Evolutionary conservation across 306 rosid species (phyloP).

Genomic region (Cajanus cajan): DNA sequence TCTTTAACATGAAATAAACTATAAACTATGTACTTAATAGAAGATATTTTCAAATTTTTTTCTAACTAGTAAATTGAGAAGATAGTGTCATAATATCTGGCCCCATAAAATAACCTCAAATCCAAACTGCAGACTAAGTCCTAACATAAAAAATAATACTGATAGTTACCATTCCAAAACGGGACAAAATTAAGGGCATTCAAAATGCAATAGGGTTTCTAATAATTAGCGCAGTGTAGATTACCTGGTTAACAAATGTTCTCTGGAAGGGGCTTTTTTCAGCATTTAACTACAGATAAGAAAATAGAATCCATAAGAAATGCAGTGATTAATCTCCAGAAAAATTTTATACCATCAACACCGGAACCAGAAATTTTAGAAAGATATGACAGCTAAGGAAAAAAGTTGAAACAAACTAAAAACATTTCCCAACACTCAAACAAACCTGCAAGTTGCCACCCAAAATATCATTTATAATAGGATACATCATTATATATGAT

Average conservation of each 20-base stretch:
- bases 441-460: not conserved
- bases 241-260: conserved; percentile 88
- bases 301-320: conserved; percentile 27
- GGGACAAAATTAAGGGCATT: conserved; percentile 1
- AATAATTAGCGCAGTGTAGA: conserved; percentile 9
- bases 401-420: not conserved
- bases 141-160: not conserved
- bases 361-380: not conserved
- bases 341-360: conserved; percentile 4
- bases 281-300: conserved; percentile 64
- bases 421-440: not conserved
- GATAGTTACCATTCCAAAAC: not conserved
- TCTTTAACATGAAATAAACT: not conserved
- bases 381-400: conserved; percentile 1
- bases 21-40: not conserved
- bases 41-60: not conserved
- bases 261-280: conserved; percentile 90
- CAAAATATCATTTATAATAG: not conserved
- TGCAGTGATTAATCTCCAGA: not conserved
- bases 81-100: not conserved
- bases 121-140: conserved; percentile 2
- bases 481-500: not conserved
- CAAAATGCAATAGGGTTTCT: not conserved
- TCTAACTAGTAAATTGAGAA: not conserved
- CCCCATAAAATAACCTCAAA: conserved; percentile 6